Evolutionary conservation across 345 rosid species (phyloP).

Genomic region (Euphorbia lathyris): DNA sequence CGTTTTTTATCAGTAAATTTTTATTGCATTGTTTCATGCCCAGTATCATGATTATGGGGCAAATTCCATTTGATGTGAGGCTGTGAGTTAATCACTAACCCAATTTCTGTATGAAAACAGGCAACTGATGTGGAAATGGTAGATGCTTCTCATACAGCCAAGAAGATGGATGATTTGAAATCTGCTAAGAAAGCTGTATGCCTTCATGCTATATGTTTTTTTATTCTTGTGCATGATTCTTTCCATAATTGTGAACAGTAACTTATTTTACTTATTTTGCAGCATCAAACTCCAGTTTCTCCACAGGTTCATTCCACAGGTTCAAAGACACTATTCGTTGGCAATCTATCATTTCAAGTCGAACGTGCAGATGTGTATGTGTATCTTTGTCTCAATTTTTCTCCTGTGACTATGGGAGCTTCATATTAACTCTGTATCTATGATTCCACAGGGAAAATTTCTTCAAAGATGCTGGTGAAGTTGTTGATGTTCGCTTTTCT

Average conservation of each 20-base stretch:
- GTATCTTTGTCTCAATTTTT: no score
- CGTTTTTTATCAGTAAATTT: not conserved
- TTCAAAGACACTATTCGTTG: conserved; percentile 63
- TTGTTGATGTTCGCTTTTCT: conserved; percentile 69
- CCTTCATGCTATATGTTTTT: not conserved
- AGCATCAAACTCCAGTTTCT: conserved; percentile 66
- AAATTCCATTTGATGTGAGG: not conserved
- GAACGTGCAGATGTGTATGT: conserved; percentile 65
- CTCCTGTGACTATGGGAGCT: no score
- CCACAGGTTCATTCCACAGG: conserved; percentile 42
- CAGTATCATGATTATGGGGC: not conserved
- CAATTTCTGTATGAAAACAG: conserved; percentile 3
- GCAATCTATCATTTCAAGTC: conserved; percentile 57
- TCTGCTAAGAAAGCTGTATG: conserved; percentile 42
- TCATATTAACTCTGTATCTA: not conserved
- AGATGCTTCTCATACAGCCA: conserved; percentile 37
- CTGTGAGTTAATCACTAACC: not conserved
- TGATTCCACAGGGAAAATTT: conserved; percentile 51
- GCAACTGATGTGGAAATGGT: conserved; percentile 57
- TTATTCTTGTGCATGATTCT: not conserved
- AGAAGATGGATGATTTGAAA: conserved; percentile 29
- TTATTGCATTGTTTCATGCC: not conserved
- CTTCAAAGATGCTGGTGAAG: conserved; percentile 66
- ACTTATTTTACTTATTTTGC: conserved; percentile 10
- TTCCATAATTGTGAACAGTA: not conserved